Conservation (phyloP, 1,139 yeast genomes). For the Scheffersomyces segobiensis region DNA sequence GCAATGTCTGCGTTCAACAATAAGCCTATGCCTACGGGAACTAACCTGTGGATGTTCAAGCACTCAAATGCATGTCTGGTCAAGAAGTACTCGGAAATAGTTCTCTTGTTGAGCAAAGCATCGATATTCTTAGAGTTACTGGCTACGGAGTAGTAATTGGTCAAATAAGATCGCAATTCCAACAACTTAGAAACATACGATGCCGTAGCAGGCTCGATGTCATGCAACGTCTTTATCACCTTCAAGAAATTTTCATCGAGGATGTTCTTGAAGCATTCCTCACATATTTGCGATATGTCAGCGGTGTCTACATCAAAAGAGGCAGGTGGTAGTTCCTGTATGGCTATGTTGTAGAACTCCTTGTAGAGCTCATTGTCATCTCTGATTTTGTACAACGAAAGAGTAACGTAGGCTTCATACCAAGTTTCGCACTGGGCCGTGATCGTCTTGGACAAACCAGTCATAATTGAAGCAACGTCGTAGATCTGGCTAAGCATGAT, state of each 20-base stretch:
- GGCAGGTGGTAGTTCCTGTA: constrained; percentile 35
- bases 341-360: constrained; percentile 36
- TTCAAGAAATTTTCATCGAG: constrained; percentile 59
- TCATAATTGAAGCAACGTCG: constrained; percentile 44
- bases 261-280: constrained; percentile 60
- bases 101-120: constrained; percentile 24
- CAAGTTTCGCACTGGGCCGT: constrained; percentile 53
- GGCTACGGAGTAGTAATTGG: constrained; percentile 39
- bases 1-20: constrained; percentile 32
- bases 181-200: constrained; percentile 65
- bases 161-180: constrained; percentile 63
- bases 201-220: constrained; percentile 66
- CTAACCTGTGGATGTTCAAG: constrained; percentile 49
- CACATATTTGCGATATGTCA: constrained; percentile 43
- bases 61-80: constrained; percentile 61
- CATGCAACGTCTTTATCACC: constrained; percentile 61
- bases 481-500: constrained; percentile 40
- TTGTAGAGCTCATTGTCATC: constrained; percentile 35
- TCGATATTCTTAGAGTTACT: constrained; percentile 14
- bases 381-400: constrained; percentile 60
- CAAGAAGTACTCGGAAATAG: constrained; percentile 62
- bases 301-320: constrained; percentile 18
- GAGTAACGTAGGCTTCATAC: constrained; percentile 71
- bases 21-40: constrained; percentile 68
- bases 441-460: constrained; percentile 58